A percentile compares a stretch with the other conserved stretches of the same genome.
phyloP scores from a whole-genome alignment of 495 filamentous ascomycete genomes.

The Viridothelium virens region DNA sequence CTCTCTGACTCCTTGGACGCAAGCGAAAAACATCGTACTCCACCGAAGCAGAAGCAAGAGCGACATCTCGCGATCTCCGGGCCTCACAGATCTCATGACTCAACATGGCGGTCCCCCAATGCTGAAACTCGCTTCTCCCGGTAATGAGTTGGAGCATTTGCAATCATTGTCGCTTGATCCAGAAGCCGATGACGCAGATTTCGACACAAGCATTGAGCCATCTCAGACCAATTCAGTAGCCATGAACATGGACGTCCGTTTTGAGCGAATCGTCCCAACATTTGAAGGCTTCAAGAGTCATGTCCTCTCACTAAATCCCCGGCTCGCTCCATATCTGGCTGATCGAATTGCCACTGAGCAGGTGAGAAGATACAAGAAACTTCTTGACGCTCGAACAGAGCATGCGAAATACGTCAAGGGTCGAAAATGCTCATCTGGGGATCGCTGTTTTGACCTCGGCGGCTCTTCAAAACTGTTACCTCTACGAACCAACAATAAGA shows the following conservation, averaged over 20 bases:
- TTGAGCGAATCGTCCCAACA: conserved; percentile 54
- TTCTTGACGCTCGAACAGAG: conserved; percentile 59
- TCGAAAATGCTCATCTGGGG: conserved; percentile 48
- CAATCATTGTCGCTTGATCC: not conserved
- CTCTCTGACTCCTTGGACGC: conserved; percentile 38
- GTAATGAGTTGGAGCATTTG: conserved; percentile 22
- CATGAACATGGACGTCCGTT: conserved; percentile 40
- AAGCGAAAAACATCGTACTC: conserved; percentile 41
- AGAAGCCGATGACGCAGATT: conserved; percentile 46
- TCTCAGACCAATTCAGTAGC: conserved; percentile 21
- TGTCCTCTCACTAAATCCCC: conserved; percentile 63
- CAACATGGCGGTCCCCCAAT: conserved; percentile 54
- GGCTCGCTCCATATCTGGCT: conserved; percentile 58
- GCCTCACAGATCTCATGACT: conserved; percentile 38
- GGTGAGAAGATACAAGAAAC: conserved; percentile 65
- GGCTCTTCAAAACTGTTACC: conserved; percentile 48
- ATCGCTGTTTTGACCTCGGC: conserved; percentile 57
- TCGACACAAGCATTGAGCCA: conserved; percentile 39
- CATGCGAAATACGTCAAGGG: conserved; percentile 53
- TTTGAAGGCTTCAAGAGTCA: conserved; percentile 70
- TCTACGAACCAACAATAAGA: conserved; percentile 36
- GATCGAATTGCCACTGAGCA: conserved; percentile 82
- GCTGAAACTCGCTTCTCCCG: conserved; percentile 41
- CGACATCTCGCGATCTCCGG: conserved; percentile 48
- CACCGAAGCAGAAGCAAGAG: conserved; percentile 66